Evolutionary conservation across 805 yeast genomes (phyloP).

Genomic region (Wilhelminamyces savonicus): DNA sequence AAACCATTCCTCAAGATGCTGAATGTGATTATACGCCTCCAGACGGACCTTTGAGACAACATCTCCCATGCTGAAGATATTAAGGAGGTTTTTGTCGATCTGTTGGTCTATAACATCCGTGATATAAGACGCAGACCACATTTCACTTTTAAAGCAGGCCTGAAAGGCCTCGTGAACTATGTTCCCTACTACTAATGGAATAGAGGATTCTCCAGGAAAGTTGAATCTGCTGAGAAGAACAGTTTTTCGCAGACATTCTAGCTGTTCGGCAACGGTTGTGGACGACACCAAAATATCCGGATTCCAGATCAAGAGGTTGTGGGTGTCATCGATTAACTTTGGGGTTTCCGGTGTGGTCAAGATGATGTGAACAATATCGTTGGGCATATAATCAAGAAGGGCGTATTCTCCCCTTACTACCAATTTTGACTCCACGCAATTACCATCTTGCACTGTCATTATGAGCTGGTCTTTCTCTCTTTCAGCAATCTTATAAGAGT

Average conservation of each 20-base stretch:
- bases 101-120: slow-evolving; percentile 28
- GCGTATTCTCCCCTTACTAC: slow-evolving; percentile 60
- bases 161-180: slow-evolving; percentile 78
- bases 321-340: slow-evolving; percentile 46
- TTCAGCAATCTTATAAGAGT: slow-evolving; percentile 22
- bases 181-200: slow-evolving; percentile 73
- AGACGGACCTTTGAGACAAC: slow-evolving; percentile 37
- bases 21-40: slow-evolving; percentile 42
- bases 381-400: slow-evolving; percentile 38
- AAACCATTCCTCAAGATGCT: slow-evolving; percentile 50
- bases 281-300: slow-evolving; percentile 83
- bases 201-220: slow-evolving; percentile 56
- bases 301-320: slow-evolving; percentile 66
- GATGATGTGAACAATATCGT: slow-evolving; percentile 60
- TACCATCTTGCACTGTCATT: slow-evolving; percentile 42
- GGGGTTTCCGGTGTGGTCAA: slow-evolving; percentile 36
- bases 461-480: slow-evolving; percentile 42
- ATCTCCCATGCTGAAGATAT: slow-evolving; percentile 51
- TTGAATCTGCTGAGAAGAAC: slow-evolving; percentile 51
- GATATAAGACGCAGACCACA: slow-evolving; percentile 35
- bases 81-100: slow-evolving; percentile 39
- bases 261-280: slow-evolving; percentile 71
- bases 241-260: slow-evolving; percentile 67
- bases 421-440: slow-evolving; percentile 29
- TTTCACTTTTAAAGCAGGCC: slow-evolving; percentile 36